Percentiles rank a stretch among this genome's conserved stretches.
phyloP scores from a whole-genome alignment of 306 rosid genomes.

The Ammopiptanthus mongolicus region DNA sequence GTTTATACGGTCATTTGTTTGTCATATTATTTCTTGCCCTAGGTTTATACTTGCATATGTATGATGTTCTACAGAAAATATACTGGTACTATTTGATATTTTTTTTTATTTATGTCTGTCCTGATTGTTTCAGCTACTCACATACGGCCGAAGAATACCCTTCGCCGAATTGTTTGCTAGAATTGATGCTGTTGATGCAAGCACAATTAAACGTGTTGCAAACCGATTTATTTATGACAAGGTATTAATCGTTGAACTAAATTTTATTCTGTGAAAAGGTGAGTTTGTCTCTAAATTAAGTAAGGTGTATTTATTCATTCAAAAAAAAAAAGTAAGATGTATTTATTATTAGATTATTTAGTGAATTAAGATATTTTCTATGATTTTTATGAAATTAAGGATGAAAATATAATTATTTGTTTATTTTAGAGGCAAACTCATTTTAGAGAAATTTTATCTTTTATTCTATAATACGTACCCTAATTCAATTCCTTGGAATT shows the following conservation, averaged over 20 bases:
- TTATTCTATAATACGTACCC: background rate
- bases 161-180: conserved; percentile 86
- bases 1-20: background rate
- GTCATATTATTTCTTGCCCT: background rate
- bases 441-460: too few species aligned
- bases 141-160: conserved; percentile 90
- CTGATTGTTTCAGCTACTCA: conserved; percentile 54
- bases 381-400: too few species aligned
- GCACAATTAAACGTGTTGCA: conserved; percentile 88
- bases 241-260: conserved; percentile 33
- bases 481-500: background rate
- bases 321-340: too few species aligned
- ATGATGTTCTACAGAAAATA: too few species aligned
- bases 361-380: too few species aligned
- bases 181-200: conserved; percentile 88
- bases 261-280: background rate
- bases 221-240: conserved; percentile 86
- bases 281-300: too few species aligned
- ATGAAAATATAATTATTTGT: too few species aligned
- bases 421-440: too few species aligned
- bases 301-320: too few species aligned
- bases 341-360: too few species aligned
- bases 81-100: background rate
- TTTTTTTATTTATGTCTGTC: background rate
- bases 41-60: too few species aligned